Evolutionary conservation across 202 grass and related monocot species (phyloP).

Genomic region (Setaria viridis): DNA sequence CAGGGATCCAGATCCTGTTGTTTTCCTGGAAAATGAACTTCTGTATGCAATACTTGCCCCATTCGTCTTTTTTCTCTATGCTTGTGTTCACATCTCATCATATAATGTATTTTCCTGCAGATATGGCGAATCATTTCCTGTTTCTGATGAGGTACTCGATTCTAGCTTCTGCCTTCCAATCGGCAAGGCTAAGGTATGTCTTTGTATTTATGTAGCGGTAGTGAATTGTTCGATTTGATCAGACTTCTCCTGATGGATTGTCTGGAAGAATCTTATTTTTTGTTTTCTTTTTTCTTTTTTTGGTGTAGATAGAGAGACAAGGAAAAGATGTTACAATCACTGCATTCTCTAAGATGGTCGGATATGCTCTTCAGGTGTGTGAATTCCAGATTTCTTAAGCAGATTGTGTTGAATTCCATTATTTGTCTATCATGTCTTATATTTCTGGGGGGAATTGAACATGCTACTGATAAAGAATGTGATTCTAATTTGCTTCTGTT

Average conservation of each 20-base stretch:
- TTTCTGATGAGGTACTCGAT: conserved; percentile 89
- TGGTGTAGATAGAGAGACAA: conserved; percentile 74
- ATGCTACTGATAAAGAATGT: background rate
- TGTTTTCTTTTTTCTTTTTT: background rate
- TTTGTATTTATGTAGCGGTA: background rate
- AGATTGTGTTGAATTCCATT: background rate
- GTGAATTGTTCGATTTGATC: conserved; percentile 2
- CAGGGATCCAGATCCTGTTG: conserved; percentile 95
- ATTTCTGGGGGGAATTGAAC: background rate
- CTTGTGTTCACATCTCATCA: conserved; percentile 9
- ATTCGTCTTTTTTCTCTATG: background rate
- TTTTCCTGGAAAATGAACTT: conserved; percentile 98
- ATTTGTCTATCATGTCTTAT: background rate
- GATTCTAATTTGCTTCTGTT: background rate
- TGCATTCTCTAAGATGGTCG: conserved; percentile 97
- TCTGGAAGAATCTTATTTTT: background rate
- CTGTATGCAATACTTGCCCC: conserved; percentile 61
- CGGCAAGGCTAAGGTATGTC: conserved; percentile 95
- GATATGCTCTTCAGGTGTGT: conserved; percentile 87
- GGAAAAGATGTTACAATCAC: conserved; percentile 96
- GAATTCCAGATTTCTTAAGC: conserved; percentile 12
- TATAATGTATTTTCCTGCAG: conserved; percentile 50
- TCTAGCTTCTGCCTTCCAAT: conserved; percentile 96
- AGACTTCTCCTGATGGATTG: background rate
- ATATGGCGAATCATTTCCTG: conserved; percentile 92